phyloP scores from a whole-genome alignment of 805 yeast species.

The Ogataea methanolica region DNA sequence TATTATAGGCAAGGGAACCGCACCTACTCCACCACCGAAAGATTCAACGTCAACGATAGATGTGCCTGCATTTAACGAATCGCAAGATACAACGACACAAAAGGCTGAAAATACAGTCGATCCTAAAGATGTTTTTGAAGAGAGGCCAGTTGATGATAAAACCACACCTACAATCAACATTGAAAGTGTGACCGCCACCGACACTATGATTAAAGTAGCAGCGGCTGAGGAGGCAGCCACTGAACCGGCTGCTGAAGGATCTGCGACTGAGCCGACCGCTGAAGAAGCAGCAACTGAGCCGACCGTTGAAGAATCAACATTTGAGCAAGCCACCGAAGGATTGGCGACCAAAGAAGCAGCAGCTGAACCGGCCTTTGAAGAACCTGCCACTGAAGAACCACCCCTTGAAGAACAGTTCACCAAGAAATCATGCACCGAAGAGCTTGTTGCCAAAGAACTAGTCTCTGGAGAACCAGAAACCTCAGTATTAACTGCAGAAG shows the following conservation, averaged over 20 bases:
- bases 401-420: neutral
- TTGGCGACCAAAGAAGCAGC: neutral
- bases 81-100: no score
- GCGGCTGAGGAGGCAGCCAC: neutral
- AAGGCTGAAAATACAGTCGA: no score
- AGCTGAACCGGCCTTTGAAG: neutral
- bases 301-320: neutral
- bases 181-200: constrained; percentile 2
- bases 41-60: constrained; percentile 14
- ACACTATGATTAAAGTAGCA: neutral
- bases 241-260: constrained; percentile 2
- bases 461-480: constrained; percentile 4
- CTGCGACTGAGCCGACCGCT: constrained; percentile 1
- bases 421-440: neutral
- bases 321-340: neutral
- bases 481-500: constrained; percentile 2
- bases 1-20: neutral
- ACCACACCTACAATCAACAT: neutral
- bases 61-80: constrained; percentile 5
- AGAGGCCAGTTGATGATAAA: neutral
- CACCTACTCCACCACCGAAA: constrained; percentile 3
- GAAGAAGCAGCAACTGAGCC: neutral
- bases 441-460: constrained; percentile 5
- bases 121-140: constrained; percentile 2
- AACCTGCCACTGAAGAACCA: neutral